Evolutionary conservation across 345 rosid genomes (phyloP).

Genomic region (Lepidium africanum): DNA sequence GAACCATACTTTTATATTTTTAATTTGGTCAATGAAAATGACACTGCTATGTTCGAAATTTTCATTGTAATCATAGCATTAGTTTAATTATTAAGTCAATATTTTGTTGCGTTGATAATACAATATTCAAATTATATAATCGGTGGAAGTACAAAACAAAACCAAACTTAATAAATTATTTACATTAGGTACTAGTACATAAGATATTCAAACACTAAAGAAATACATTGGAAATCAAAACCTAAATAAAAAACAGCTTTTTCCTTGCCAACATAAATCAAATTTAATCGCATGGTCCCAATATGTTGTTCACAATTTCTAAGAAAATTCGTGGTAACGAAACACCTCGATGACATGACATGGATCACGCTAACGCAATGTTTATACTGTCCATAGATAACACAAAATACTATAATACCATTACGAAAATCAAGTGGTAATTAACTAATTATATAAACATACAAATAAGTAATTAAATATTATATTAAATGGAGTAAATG

Average conservation of each 20-base stretch:
- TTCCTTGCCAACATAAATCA: slow-evolving; percentile 3
- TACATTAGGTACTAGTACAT: slow-evolving; percentile 11
- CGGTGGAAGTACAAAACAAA: slow-evolving; percentile 2
- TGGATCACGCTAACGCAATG: slow-evolving; percentile 20
- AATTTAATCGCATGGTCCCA: slow-evolving; percentile 21
- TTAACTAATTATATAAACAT: neutral
- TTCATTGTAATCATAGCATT: neutral
- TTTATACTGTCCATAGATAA: slow-evolving; percentile 7
- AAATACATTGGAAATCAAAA: slow-evolving; percentile 11
- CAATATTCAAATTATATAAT: neutral
- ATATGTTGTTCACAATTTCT: slow-evolving; percentile 25
- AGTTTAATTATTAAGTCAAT: neutral
- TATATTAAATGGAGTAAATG: neutral
- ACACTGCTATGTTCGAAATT: neutral
- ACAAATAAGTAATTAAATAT: neutral
- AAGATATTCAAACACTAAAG: neutral
- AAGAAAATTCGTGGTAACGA: slow-evolving; percentile 29
- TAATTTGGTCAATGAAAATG: slow-evolving; percentile 18
- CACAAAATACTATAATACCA: neutral
- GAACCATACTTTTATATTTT: neutral
- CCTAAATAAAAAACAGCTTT: neutral
- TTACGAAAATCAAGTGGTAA: slow-evolving; percentile 18
- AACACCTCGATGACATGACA: slow-evolving; percentile 30
- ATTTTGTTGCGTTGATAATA: neutral
- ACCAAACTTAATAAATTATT: neutral